These are phyloP conservation scores for Microglena sp. DNA, from an alignment of 139 green algal genomes.

Conservation along the genomic window DNA sequence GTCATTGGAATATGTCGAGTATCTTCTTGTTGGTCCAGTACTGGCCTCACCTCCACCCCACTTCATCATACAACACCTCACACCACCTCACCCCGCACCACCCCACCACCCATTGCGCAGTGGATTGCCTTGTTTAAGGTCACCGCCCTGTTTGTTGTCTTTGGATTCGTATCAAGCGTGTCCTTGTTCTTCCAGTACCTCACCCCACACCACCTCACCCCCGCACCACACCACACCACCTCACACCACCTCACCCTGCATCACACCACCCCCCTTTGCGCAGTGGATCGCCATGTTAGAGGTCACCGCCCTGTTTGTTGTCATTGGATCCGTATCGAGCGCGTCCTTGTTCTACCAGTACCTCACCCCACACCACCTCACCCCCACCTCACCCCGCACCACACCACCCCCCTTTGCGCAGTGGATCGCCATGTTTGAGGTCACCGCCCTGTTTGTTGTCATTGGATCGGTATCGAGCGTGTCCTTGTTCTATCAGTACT, in stretches of 20 bases:
- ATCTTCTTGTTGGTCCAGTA: constrained; percentile 22
- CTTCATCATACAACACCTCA: no score
- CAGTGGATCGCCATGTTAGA: constrained; percentile 57
- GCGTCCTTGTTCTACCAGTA: constrained; percentile 20
- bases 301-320: constrained; percentile 19
- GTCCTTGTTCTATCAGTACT: constrained; percentile 23
- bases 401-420: no score
- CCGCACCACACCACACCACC: no score
- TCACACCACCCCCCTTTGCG: no score
- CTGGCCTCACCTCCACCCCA: no score
- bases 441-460: constrained; percentile 16
- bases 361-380: no score
- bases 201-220: no score
- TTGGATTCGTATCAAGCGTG: constrained; percentile 9
- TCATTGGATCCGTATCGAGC: constrained; percentile 3
- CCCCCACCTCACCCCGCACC: no score
- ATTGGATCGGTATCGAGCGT: constrained; percentile 8
- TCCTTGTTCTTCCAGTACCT: no score
- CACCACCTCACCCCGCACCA: no score
- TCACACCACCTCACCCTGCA: no score
- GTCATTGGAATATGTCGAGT: constrained; percentile 6
- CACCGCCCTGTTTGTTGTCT: constrained; percentile 13
- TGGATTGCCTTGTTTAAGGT: constrained; percentile 55
- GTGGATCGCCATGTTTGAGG: constrained; percentile 54
- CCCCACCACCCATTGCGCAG: no score